Percentiles rank a stretch among this genome's conserved stretches.
phyloP scores from a whole-genome alignment of 2,329 filamentous ascomycete genomes.

The Thermoascus crustaceus region DNA sequence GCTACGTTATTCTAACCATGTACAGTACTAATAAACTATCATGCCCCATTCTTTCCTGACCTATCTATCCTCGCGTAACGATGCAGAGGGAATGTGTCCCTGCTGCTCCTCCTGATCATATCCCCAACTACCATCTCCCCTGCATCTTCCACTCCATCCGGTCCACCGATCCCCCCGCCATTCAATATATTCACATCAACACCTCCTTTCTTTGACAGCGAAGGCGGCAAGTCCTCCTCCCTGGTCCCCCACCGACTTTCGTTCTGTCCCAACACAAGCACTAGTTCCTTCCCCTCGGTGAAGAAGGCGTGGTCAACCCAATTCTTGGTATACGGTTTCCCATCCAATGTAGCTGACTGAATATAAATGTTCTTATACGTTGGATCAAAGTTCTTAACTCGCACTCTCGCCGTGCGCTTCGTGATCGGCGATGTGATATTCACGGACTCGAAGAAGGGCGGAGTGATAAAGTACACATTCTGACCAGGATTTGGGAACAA shows the following conservation, averaged over 20 bases:
- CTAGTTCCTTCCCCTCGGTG: constrained; percentile 52
- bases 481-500: constrained; percentile 58
- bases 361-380: constrained; percentile 50
- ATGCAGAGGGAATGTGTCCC: too few species aligned
- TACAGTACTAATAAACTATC: too few species aligned
- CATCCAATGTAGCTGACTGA: constrained; percentile 54
- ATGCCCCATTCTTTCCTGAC: too few species aligned
- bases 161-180: too few species aligned
- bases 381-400: constrained; percentile 51
- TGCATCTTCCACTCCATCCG: too few species aligned
- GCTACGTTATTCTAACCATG: too few species aligned
- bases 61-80: too few species aligned
- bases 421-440: constrained; percentile 48
- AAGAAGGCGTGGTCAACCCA: constrained; percentile 61
- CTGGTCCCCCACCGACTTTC: constrained; percentile 59
- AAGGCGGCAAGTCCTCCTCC: constrained; percentile 54
- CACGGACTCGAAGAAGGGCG: constrained; percentile 53
- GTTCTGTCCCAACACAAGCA: constrained; percentile 50
- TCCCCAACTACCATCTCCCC: too few species aligned
- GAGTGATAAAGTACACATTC: constrained; percentile 57
- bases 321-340: constrained; percentile 49
- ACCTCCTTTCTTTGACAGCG: constrained; percentile 20
- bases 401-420: constrained; percentile 48
- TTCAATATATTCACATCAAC: too few species aligned
- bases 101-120: too few species aligned